Conservation (phyloP, 768 basidiomycete genomes). For the Pleurotus tuoliensis region DNA sequence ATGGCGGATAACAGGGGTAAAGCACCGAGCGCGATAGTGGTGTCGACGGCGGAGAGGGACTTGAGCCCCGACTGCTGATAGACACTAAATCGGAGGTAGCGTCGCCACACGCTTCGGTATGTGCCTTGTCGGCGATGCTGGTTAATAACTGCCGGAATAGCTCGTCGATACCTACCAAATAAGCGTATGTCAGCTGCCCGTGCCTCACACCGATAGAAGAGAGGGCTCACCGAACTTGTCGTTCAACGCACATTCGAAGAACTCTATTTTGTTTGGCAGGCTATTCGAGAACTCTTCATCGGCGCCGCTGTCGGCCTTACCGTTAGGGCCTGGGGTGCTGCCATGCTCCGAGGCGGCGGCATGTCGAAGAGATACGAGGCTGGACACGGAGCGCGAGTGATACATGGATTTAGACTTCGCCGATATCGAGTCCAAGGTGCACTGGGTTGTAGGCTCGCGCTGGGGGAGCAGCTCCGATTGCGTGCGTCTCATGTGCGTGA, state of each 20-base stretch:
- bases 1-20: neutral
- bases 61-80: neutral
- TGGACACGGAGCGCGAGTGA: neutral
- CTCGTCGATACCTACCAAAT: neutral
- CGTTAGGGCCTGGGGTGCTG: too few relatives aligned
- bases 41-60: conserved; percentile 1
- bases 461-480: neutral
- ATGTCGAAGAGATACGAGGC: neutral
- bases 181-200: neutral
- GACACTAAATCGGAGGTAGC: neutral
- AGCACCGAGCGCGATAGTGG: neutral
- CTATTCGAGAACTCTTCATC: conserved; percentile 1
- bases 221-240: neutral
- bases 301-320: neutral
- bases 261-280: conserved; percentile 1
- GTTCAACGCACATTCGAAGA: neutral
- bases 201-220: too few relatives aligned
- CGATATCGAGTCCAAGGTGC: neutral
- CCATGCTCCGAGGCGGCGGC: neutral
- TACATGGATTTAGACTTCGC: neutral
- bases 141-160: neutral
- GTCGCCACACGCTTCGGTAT: neutral
- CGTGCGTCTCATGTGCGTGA: conserved; percentile 1
- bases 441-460: neutral
- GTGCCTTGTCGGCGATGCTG: neutral